These are phyloP conservation scores for Fragosphaeria purpurea DNA, from an alignment of 2,329 filamentous ascomycete species.

Conservation along the genomic window DNA sequence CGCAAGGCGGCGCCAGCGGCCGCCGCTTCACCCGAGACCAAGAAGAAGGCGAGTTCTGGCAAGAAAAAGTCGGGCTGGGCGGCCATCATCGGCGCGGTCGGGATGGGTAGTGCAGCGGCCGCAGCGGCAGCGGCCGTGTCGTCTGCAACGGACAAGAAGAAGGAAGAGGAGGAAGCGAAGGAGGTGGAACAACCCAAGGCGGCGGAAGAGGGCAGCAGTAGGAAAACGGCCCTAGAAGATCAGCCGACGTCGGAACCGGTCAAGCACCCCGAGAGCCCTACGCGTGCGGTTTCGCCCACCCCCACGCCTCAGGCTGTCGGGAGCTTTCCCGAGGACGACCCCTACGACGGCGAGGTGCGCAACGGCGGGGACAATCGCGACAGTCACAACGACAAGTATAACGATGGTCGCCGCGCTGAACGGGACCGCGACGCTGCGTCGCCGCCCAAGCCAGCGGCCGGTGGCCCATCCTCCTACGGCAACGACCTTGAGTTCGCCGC, in stretches of 20 bases:
- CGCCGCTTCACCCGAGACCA: not conserved
- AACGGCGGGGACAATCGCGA: not conserved
- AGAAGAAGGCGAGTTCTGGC: no score
- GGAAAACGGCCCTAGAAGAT: no score
- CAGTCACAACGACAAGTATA: constrained; percentile 4
- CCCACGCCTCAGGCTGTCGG: not conserved
- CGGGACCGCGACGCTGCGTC: constrained; percentile 6
- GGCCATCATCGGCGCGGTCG: constrained; percentile 39
- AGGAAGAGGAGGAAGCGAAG: constrained; percentile 7
- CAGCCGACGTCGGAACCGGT: no score
- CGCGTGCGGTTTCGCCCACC: no score
- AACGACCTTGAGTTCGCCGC: constrained; percentile 62
- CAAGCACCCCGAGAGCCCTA: no score
- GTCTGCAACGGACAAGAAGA: not conserved
- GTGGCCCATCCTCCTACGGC: constrained; percentile 46
- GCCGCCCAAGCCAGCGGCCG: constrained; percentile 42
- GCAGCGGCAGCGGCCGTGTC: constrained; percentile 12
- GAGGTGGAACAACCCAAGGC: constrained; percentile 10
- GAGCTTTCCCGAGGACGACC: constrained; percentile 1
- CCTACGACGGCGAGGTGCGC: no score
- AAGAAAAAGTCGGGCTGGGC: constrained; percentile 36
- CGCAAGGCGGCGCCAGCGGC: not conserved
- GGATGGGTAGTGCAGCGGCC: constrained; percentile 23
- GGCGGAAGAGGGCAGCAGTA: not conserved
- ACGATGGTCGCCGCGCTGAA: constrained; percentile 5